phyloP scores from a whole-genome alignment of 1,139 yeast genomes.

The Blastobotrys petasosporus region DNA sequence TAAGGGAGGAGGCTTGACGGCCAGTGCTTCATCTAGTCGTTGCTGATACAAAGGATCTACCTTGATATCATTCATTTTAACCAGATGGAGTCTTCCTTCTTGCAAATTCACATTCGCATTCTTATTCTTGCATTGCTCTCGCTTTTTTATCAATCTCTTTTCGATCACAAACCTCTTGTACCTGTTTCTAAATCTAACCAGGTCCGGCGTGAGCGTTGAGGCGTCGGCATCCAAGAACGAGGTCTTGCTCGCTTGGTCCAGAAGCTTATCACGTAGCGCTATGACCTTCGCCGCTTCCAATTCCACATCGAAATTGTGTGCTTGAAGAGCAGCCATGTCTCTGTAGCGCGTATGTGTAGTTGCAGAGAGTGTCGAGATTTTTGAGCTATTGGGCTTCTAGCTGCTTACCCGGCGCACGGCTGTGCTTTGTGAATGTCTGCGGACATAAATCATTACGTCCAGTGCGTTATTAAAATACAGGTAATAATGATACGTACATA shows the following conservation, averaged over 20 bases:
- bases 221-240: constrained; percentile 15
- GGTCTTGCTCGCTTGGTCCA: constrained; percentile 19
- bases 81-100: constrained; percentile 14
- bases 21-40: constrained; percentile 9
- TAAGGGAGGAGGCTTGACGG: constrained; percentile 5
- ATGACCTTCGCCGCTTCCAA: constrained; percentile 22
- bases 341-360: not conserved
- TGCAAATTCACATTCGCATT: constrained; percentile 8
- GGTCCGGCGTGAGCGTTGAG: constrained; percentile 15
- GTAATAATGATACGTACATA: too few relatives aligned
- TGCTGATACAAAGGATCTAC: constrained; percentile 6
- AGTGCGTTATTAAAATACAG: too few relatives aligned
- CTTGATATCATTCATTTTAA: constrained; percentile 9
- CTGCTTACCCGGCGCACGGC: too few relatives aligned
- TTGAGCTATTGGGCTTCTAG: too few relatives aligned
- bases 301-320: not conserved
- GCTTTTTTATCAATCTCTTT: constrained; percentile 15
- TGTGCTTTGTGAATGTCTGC: too few relatives aligned
- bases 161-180: constrained; percentile 23
- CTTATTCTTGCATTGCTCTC: constrained; percentile 12
- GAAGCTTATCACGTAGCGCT: constrained; percentile 20
- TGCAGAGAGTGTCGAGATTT: not conserved
- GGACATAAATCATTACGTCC: too few relatives aligned
- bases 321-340: not conserved
- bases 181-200: constrained; percentile 16